A percentile compares a stretch with the other conserved stretches of the same genome.
Conservation (phyloP, 2,329 filamentous ascomycete species). For the Sporothrix schenckii region DNA sequence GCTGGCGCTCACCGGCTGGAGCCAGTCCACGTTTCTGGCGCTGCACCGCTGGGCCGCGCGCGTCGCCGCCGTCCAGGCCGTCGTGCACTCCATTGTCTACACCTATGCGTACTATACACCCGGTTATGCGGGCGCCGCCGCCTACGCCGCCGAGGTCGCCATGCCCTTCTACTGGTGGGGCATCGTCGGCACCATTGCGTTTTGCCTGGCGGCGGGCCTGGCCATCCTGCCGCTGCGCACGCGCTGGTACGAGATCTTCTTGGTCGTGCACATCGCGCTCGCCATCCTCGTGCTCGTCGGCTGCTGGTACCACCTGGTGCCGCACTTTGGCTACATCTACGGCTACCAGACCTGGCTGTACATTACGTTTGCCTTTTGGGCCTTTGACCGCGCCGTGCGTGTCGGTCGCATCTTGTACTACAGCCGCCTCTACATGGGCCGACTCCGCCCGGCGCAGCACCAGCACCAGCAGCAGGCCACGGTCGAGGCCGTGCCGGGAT, state of each 20-base stretch:
- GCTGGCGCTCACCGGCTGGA: constrained; percentile 69
- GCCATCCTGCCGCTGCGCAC: constrained; percentile 44
- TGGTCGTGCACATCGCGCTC: constrained; percentile 49
- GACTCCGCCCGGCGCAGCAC: not conserved
- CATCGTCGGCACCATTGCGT: not conserved
- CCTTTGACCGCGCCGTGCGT: not conserved
- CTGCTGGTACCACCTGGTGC: constrained; percentile 23
- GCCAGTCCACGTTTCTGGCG: constrained; percentile 65
- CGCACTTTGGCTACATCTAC: constrained; percentile 19
- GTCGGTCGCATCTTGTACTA: not conserved
- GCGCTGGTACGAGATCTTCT: constrained; percentile 56
- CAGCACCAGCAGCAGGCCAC: not conserved
- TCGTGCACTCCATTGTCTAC: constrained; percentile 65
- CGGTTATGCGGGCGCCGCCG: not conserved
- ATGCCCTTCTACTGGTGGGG: constrained; percentile 16
- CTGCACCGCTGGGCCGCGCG: constrained; percentile 69
- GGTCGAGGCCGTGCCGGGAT: not conserved
- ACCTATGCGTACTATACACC: constrained; percentile 42
- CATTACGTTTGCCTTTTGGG: constrained; percentile 14
- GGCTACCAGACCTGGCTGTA: constrained; percentile 21
- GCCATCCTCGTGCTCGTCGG: constrained; percentile 13
- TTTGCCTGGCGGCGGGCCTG: not conserved
- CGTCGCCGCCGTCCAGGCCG: constrained; percentile 62
- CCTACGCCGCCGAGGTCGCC: not conserved
- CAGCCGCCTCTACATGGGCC: constrained; percentile 1